phyloP scores from a whole-genome alignment of 2,329 filamentous ascomycete genomes.

The Chaetothyriales sp. region DNA sequence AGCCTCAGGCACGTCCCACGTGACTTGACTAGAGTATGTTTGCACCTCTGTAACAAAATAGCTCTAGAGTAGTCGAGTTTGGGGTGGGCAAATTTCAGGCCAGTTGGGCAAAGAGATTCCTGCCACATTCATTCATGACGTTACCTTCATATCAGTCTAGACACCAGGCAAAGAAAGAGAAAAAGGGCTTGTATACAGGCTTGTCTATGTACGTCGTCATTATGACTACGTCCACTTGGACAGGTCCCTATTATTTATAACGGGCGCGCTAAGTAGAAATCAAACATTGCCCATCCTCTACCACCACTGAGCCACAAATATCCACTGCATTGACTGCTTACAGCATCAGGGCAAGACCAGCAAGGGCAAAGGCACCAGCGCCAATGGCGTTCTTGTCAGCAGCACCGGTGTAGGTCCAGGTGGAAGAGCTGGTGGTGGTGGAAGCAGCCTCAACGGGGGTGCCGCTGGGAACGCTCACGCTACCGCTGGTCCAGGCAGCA shows the following conservation, averaged over 20 bases:
- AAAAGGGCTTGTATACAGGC: background rate
- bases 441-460: background rate
- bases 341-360: conserved; percentile 1
- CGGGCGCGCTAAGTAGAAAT: background rate
- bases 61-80: no score
- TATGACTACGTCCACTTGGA: background rate
- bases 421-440: background rate
- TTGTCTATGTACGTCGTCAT: background rate
- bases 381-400: background rate
- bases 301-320: background rate
- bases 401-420: background rate
- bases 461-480: background rate
- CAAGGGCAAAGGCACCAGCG: conserved; percentile 1
- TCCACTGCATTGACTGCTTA: background rate
- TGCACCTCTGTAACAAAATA: no score
- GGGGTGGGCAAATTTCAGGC: no score
- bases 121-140: no score
- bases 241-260: background rate
- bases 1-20: no score
- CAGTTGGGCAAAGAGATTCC: no score
- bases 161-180: background rate
- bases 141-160: no score
- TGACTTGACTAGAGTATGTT: no score
- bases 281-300: background rate
- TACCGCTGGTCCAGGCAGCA: background rate